Evolutionary conservation across 768 basidiomycete genomes (phyloP).

Genomic region (Coprinopsis strossmayeri): DNA sequence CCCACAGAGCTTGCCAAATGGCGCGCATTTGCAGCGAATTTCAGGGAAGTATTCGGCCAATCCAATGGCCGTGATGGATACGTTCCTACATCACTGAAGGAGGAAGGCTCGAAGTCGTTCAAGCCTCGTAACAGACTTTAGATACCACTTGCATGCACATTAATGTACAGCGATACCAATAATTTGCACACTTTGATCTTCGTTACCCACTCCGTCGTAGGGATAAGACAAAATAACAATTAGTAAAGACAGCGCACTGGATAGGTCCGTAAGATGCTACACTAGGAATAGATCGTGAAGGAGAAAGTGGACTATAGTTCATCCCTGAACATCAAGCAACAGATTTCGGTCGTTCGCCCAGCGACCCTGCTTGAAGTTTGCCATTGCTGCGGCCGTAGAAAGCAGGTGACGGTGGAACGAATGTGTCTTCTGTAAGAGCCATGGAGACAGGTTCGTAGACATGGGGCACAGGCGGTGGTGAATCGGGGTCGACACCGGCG

Average conservation of each 20-base stretch:
- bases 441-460: slow-evolving; percentile 73
- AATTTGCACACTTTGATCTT: background rate
- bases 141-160: background rate
- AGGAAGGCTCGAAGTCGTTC: background rate
- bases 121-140: background rate
- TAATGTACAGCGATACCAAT: background rate
- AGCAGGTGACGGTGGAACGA: slow-evolving; percentile 52
- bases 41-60: slow-evolving; percentile 2
- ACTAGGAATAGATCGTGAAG: slow-evolving; percentile 3
- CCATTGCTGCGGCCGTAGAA: slow-evolving; percentile 36
- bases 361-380: slow-evolving; percentile 17
- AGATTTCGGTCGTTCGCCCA: slow-evolving; percentile 40
- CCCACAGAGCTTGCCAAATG: slow-evolving; percentile 5
- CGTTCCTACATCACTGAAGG: slow-evolving; percentile 3
- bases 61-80: background rate
- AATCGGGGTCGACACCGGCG: slow-evolving; percentile 27
- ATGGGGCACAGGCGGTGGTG: slow-evolving; percentile 24
- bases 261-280: slow-evolving; percentile 3
- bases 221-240: background rate
- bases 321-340: background rate
- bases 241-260: background rate
- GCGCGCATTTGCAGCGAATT: background rate
- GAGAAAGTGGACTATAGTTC: background rate
- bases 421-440: slow-evolving; percentile 53
- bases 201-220: background rate